phyloP scores from a whole-genome alignment of 495 filamentous ascomycete genomes.

The Neurospora intermedia region DNA sequence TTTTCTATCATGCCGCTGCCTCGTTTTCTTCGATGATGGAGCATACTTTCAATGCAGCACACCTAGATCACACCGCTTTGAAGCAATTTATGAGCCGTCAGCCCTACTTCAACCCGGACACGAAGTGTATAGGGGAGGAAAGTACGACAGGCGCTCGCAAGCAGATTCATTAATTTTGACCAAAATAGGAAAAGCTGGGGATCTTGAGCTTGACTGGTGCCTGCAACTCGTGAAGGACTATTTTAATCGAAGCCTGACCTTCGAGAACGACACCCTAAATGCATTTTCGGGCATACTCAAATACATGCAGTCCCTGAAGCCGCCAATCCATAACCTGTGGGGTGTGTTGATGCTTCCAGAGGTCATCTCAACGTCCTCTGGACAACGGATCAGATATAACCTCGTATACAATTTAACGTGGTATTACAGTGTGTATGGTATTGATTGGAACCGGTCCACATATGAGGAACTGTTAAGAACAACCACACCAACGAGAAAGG shows the following conservation, averaged over 20 bases:
- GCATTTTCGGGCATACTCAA: background rate
- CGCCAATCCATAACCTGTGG: background rate
- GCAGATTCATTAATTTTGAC: background rate
- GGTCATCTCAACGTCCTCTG: background rate
- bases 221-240: background rate
- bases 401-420: background rate
- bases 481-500: background rate
- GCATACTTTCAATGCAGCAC: conserved; percentile 26
- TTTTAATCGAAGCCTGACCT: background rate
- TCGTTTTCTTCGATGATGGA: conserved; percentile 12
- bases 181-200: background rate
- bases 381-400: background rate
- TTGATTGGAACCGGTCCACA: no score
- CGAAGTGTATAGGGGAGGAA: no score
- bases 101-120: background rate
- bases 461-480: no score
- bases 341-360: background rate
- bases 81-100: rapidly evolving
- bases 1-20: background rate
- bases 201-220: background rate
- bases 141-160: no score
- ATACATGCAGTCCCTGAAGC: background rate
- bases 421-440: no score
- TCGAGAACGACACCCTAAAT: background rate
- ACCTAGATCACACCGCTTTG: background rate